Evolutionary conservation across 2,329 filamentous ascomycete species (phyloP).

Genomic region (Trichoderma gracile): DNA sequence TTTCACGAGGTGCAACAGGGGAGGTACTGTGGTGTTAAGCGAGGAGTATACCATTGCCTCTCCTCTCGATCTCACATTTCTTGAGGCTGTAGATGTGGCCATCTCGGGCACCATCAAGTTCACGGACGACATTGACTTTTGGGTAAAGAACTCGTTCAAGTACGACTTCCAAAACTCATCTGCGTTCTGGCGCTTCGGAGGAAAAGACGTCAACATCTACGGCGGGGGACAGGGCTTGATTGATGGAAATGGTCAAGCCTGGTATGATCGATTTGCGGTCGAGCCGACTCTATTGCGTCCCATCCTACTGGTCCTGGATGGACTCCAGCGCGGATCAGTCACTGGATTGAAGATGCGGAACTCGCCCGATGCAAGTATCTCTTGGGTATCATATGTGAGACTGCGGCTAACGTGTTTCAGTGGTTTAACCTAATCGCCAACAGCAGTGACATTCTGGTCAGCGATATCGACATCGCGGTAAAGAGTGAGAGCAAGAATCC

Average conservation of each 20-base stretch:
- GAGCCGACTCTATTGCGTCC: constrained; percentile 6
- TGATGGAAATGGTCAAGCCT: constrained; percentile 12
- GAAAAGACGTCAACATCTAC: constrained; percentile 12
- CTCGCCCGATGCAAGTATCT: background rate
- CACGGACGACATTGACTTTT: constrained; percentile 2
- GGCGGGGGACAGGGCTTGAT: background rate
- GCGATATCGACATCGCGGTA: constrained; percentile 12
- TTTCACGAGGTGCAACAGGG: constrained; percentile 3
- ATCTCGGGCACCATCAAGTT: constrained; percentile 3
- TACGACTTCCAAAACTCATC: constrained; percentile 13
- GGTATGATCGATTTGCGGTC: constrained; percentile 11
- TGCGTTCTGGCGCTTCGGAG: constrained; percentile 14
- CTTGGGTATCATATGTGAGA: too few species aligned
- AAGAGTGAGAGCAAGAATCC: constrained; percentile 8
- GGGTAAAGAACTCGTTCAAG: constrained; percentile 9
- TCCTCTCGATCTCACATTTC: constrained; percentile 6
- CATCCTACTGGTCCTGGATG: constrained; percentile 2
- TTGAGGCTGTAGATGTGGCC: constrained; percentile 2
- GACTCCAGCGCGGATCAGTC: background rate
- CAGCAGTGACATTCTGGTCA: constrained; percentile 2
- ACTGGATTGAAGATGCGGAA: constrained; percentile 9
- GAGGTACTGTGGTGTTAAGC: background rate
- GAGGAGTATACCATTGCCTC: constrained; percentile 3
- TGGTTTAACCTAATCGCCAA: constrained; percentile 18
- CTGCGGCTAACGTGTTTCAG: background rate